Percentiles rank a stretch among this genome's conserved stretches.
These are phyloP conservation scores for Bacidia rubella DNA, from an alignment of 495 filamentous ascomycete species.

Conservation along the genomic window DNA sequence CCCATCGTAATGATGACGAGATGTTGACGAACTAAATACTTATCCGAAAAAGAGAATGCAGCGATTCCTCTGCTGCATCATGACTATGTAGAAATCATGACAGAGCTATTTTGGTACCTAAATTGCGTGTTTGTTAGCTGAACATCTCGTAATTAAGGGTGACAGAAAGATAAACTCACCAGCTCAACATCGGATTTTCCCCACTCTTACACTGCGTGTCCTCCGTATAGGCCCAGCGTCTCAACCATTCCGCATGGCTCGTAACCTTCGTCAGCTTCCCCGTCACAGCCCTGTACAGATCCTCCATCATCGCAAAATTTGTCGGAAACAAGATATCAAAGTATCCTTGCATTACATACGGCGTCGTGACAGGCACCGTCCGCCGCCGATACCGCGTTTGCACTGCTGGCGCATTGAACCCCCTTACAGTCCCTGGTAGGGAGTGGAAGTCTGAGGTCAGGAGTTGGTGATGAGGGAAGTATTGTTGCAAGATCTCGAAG, in stretches of 20 bases:
- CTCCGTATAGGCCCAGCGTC: slow-evolving; percentile 75
- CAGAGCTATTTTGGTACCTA: slow-evolving; percentile 13
- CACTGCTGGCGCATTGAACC: slow-evolving; percentile 84
- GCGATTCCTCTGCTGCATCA: neutral
- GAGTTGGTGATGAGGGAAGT: slow-evolving; percentile 81
- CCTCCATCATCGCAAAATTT: slow-evolving; percentile 76
- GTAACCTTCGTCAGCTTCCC: slow-evolving; percentile 76
- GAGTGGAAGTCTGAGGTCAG: slow-evolving; percentile 82
- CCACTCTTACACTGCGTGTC: slow-evolving; percentile 79
- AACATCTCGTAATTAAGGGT: too few species aligned
- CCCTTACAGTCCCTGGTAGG: slow-evolving; percentile 67
- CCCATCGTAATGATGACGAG: neutral
- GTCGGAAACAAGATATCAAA: slow-evolving; percentile 99
- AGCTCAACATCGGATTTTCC: slow-evolving; percentile 82
- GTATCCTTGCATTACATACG: slow-evolving; percentile 88
- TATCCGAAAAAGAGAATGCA: neutral
- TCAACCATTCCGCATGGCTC: slow-evolving; percentile 82
- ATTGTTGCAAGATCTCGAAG: slow-evolving; percentile 72
- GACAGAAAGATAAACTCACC: slow-evolving; percentile 40
- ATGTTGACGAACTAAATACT: neutral
- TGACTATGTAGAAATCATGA: slow-evolving; percentile 9
- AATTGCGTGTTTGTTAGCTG: neutral
- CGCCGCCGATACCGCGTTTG: slow-evolving; percentile 80
- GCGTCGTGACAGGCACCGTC: slow-evolving; percentile 80
- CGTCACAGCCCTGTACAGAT: slow-evolving; percentile 81